A percentile compares a stretch with the other conserved stretches of the same genome.
Conservation (phyloP, 1,139 yeast genomes). For the Saccharomyces hybrid region DNA sequence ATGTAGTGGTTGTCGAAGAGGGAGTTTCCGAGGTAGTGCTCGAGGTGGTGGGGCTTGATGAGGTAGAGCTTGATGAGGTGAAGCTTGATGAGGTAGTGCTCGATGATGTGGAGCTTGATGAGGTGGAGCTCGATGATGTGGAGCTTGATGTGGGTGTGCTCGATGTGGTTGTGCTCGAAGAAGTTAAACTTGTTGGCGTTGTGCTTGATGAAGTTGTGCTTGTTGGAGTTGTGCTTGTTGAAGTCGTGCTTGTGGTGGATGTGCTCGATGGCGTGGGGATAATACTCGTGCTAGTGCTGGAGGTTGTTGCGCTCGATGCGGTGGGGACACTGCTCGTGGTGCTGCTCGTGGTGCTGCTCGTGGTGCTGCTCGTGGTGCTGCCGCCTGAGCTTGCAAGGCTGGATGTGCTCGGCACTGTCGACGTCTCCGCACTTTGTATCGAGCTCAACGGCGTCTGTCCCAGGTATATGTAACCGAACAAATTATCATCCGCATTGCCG, state of each 20-base stretch:
- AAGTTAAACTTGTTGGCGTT: too few species aligned
- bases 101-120: neutral
- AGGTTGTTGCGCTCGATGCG: neutral
- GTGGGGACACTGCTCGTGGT: neutral
- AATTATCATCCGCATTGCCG: constrained; percentile 11
- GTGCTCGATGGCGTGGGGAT: too few species aligned
- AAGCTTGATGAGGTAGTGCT: neutral
- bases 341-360: too few species aligned
- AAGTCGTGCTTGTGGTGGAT: neutral
- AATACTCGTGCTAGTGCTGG: neutral
- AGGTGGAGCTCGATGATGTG: neutral
- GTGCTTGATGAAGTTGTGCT: neutral
- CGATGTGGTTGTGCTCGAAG: neutral
- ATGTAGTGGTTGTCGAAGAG: constrained; percentile 2
- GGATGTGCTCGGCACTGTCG: neutral
- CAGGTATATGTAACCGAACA: constrained; percentile 17
- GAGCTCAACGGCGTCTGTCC: constrained; percentile 8
- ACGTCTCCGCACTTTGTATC: neutral
- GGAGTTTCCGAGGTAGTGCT: constrained; percentile 1
- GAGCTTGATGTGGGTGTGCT: too few species aligned
- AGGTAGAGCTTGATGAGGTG: neutral
- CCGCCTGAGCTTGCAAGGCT: too few species aligned
- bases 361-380: too few species aligned
- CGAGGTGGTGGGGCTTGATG: neutral
- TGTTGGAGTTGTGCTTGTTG: constrained; percentile 3